Conservation (phyloP, 805 yeast species). For the Cyberlindnera galapagoensis region DNA sequence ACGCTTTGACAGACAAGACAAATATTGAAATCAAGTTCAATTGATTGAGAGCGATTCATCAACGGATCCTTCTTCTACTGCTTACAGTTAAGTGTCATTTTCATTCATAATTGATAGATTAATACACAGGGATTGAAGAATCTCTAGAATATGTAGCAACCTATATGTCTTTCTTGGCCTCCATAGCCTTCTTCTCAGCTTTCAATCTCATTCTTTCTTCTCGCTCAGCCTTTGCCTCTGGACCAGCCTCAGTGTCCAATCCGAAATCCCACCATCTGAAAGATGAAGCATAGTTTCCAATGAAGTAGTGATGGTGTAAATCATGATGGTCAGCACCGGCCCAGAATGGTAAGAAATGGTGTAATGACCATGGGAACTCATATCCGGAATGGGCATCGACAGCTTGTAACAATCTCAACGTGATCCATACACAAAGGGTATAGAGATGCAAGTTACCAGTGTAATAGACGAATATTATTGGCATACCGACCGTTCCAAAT, state of each 20-base stretch:
- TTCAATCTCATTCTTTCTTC: slow-evolving; percentile 49
- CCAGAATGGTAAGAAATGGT: slow-evolving; percentile 91
- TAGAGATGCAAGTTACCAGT: slow-evolving; percentile 76
- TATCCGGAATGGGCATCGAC: slow-evolving; percentile 97
- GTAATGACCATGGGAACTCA: slow-evolving; percentile 95
- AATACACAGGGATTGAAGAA: too few relatives aligned
- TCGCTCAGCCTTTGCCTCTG: slow-evolving; percentile 68
- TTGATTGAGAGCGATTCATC: too few relatives aligned
- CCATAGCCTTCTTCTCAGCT: slow-evolving; percentile 17
- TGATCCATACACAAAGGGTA: slow-evolving; percentile 84
- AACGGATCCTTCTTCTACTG: too few relatives aligned
- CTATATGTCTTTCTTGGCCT: slow-evolving; percentile 2
- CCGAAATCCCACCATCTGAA: slow-evolving; percentile 95
- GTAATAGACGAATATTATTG: slow-evolving; percentile 73
- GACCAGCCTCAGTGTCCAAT: slow-evolving; percentile 84
- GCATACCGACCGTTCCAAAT: slow-evolving; percentile 94
- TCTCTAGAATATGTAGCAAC: too few relatives aligned
- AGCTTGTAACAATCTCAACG: slow-evolving; percentile 87
- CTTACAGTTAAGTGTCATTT: too few relatives aligned
- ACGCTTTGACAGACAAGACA: too few relatives aligned
- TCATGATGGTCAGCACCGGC: slow-evolving; percentile 99
- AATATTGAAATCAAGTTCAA: too few relatives aligned
- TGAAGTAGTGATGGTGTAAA: slow-evolving; percentile 92
- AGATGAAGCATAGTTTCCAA: slow-evolving; percentile 90
- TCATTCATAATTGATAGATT: too few relatives aligned